Conservation (phyloP, 257 asterid species). For the Plantago elongata region DNA sequence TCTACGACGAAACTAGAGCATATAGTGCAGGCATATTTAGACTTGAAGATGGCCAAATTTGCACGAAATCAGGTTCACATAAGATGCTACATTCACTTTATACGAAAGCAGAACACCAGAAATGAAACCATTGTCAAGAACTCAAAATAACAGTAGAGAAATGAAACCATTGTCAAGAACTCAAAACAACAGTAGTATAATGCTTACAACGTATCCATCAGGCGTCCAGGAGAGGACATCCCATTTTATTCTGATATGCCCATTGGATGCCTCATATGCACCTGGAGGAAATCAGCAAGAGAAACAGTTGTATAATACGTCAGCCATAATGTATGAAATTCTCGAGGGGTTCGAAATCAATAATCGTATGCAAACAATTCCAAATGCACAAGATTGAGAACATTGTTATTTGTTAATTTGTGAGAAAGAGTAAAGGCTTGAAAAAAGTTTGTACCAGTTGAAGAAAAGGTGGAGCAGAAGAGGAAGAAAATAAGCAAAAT, state of each 20-base stretch:
- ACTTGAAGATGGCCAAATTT: not conserved
- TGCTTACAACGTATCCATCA: slow-evolving; percentile 59
- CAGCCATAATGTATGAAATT: too few relatives aligned
- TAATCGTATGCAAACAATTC: not conserved
- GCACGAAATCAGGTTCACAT: not conserved
- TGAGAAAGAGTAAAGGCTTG: slow-evolving; percentile 5
- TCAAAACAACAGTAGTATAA: not conserved
- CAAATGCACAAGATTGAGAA: slow-evolving; percentile 10
- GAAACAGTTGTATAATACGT: not conserved
- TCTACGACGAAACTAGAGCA: not conserved
- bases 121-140: not conserved
- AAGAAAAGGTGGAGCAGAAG: slow-evolving; percentile 49
- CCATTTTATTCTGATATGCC: slow-evolving; percentile 63
- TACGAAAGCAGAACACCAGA: not conserved
- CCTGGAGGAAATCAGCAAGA: slow-evolving; percentile 25
- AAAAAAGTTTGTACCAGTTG: slow-evolving; percentile 46
- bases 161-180: not conserved
- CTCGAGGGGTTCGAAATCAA: too few relatives aligned
- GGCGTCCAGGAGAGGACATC: slow-evolving; percentile 54
- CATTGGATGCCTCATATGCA: slow-evolving; percentile 54
- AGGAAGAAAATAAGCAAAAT: slow-evolving; percentile 32
- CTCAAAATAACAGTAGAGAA: not conserved
- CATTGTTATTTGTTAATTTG: slow-evolving; percentile 1
- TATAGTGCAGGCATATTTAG: not conserved
- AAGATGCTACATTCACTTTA: not conserved